These are phyloP conservation scores for Cyclostephanos invisitatus DNA, from an alignment of 108 stramenopile species.

Conservation along the genomic window DNA sequence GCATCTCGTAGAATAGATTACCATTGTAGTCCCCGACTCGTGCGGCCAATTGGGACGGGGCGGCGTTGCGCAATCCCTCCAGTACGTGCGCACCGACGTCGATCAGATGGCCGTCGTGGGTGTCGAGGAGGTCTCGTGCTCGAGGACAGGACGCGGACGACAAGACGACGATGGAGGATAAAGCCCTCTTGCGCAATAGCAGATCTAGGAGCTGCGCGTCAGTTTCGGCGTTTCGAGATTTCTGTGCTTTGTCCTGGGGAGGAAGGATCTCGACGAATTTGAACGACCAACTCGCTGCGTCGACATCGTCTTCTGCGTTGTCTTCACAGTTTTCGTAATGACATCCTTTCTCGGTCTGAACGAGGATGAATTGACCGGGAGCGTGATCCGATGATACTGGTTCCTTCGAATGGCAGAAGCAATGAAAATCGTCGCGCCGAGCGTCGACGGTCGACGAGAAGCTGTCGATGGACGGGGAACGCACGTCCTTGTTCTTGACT, in stretches of 20 bases:
- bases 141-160: conserved; percentile 20
- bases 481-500: neutral
- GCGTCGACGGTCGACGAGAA: neutral
- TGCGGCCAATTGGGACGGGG: conserved; percentile 51
- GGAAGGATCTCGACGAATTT: neutral
- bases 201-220: neutral
- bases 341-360: neutral
- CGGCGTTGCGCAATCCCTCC: conserved; percentile 19
- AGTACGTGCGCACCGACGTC: conserved; percentile 35
- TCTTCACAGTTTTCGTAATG: neutral
- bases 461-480: neutral
- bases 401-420: neutral
- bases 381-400: neutral
- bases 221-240: neutral
- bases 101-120: conserved; percentile 28
- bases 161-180: conserved; percentile 12
- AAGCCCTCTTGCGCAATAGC: neutral
- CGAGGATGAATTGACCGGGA: neutral
- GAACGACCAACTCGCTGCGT: neutral
- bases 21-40: conserved; percentile 67
- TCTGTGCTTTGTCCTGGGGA: neutral
- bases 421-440: neutral
- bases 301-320: neutral
- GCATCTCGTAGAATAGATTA: conserved; percentile 62
- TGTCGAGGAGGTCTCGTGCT: conserved; percentile 23